A percentile compares a stretch with the other conserved stretches of the same genome.
Evolutionary conservation across 2,329 filamentous ascomycete species (phyloP).

Genomic region (Diplodia sapinea): DNA sequence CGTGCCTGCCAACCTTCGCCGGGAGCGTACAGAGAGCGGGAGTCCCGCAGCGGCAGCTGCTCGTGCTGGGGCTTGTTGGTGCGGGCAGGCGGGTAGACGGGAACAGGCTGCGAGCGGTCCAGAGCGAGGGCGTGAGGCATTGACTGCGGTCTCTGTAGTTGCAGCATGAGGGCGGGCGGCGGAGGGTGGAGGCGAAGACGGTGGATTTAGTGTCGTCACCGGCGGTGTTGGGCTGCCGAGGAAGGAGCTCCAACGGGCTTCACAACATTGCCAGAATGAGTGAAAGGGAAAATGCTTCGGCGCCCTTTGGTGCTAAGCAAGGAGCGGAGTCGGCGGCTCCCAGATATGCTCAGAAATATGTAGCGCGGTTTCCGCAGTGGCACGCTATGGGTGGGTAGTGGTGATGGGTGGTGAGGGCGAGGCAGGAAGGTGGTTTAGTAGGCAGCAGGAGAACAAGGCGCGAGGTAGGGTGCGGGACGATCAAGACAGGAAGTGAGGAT

Average conservation of each 20-base stretch:
- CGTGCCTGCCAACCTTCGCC: conserved; percentile 39
- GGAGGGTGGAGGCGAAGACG: conserved; percentile 14
- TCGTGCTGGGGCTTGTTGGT: conserved; percentile 40
- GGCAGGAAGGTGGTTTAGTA: conserved; percentile 29
- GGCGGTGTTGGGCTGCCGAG: conserved; percentile 33
- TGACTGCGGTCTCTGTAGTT: conserved; percentile 49
- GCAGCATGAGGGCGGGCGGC: conserved; percentile 45
- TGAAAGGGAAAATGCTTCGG: conserved; percentile 30
- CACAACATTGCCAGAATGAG: conserved; percentile 31
- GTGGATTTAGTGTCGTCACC: conserved; percentile 26
- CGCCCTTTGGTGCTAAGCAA: conserved; percentile 29
- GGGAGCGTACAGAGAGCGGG: conserved; percentile 11
- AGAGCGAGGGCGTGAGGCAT: conserved; percentile 49
- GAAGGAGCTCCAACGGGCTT: conserved; percentile 29
- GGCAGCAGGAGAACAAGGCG: conserved; percentile 32
- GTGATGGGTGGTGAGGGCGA: conserved; percentile 5
- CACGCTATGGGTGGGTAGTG: conserved; percentile 16
- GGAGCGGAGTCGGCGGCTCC: conserved; percentile 25
- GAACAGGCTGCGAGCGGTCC: conserved; percentile 43
- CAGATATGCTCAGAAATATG: conserved; percentile 32
- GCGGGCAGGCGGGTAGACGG: conserved; percentile 38
- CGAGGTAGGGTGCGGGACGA: conserved; percentile 31
- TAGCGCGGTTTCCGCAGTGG: conserved; percentile 29
- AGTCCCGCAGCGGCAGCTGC: conserved; percentile 29
- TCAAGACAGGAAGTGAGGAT: conserved; percentile 32